phyloP scores from a whole-genome alignment of 23 red algal species.

The Gracilaria gracilis region DNA sequence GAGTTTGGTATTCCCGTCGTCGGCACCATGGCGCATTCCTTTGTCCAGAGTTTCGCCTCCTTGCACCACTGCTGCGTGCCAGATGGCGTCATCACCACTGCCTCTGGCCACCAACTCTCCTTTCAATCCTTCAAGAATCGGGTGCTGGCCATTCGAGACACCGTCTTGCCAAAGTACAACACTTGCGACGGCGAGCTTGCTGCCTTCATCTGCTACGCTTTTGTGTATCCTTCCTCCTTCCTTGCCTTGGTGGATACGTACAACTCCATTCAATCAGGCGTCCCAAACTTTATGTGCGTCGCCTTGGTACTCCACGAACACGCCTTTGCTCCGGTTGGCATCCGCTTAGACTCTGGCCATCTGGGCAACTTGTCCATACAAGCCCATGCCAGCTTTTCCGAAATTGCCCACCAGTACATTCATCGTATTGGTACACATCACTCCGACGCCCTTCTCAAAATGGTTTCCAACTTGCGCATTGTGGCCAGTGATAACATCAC shows the following conservation, averaged over 20 bases:
- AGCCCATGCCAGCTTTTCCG: slow-evolving; percentile 43
- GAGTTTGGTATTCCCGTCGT: slow-evolving; percentile 70
- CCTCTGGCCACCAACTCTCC: not conserved
- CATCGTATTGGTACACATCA: not conserved
- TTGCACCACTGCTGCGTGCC: not conserved
- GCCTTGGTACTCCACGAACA: slow-evolving; percentile 63
- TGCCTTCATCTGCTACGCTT: slow-evolving; percentile 85
- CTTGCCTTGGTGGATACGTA: slow-evolving; percentile 91
- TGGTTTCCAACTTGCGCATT: slow-evolving; percentile 46
- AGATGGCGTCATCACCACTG: not conserved
- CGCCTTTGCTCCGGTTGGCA: slow-evolving; percentile 64
- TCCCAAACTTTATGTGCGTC: slow-evolving; percentile 89
- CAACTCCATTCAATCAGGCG: slow-evolving; percentile 72
- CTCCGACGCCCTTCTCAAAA: not conserved
- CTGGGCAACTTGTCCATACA: slow-evolving; percentile 60
- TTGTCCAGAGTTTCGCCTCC: slow-evolving; percentile 68
- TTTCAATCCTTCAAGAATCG: slow-evolving; percentile 7
- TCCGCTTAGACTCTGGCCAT: slow-evolving; percentile 91
- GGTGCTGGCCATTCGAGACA: slow-evolving; percentile 33
- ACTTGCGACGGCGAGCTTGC: slow-evolving; percentile 68
- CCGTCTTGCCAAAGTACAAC: not conserved
- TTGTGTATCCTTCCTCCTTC: slow-evolving; percentile 75
- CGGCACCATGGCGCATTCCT: slow-evolving; percentile 89
- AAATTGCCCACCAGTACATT: slow-evolving; percentile 38
- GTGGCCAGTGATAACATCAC: slow-evolving; percentile 80